Evolutionary conservation across 345 rosid species (phyloP), one percentile per base, ranked within the genome.

Genomic region (Kandelia obovata): DNA sequence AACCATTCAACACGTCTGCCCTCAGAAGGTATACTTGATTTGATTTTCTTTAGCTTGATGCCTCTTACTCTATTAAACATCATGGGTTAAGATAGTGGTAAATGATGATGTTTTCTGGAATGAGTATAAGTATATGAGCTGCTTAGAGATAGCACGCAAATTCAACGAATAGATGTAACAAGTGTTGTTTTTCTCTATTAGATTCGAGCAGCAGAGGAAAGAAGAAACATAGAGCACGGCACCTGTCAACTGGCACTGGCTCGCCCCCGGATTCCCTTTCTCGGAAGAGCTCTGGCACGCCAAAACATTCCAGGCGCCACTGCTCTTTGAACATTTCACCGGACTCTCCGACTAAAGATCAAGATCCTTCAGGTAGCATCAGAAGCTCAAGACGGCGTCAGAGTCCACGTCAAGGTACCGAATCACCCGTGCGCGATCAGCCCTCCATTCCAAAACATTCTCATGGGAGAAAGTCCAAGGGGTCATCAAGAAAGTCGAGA

Each of bases 261-360:
- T 66, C 39, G 16, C 71, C 61, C 17, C 0, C 68, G 2, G 46
- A 66, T 60, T 63, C 76, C 2, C 83, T 87, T 0, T 56, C 59
- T 4, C 26, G 16, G 23, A 56, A 53, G 52, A 53, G 62, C 56
- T 26, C 73, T 0, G 88, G 82, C 27, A 67, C 55, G 13, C 62
- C 81, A 4, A 85, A 75, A 81, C 77, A 67, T 17, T 63, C 80
- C 0, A 81, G 79, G 80, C 83, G 81, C 21, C 69, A 55, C 20
- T 78, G 71, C 26, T 53, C 81, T 53, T 37, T 83, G 25, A 76
- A 66, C 63, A 49, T 5, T 27, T 43, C 74, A 1, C 27, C 53
- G 57, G 85, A 78, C 28, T 80, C 88, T 32, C 70, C 76, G 2
- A 56, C 61, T 20, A 46, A 63, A 25, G 78, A 79, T 10, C 35